Percentiles rank a stretch among this genome's conserved stretches.
phyloP scores from a whole-genome alignment of 2,329 filamentous ascomycete genomes.

The Tetracladium maxilliforme region DNA sequence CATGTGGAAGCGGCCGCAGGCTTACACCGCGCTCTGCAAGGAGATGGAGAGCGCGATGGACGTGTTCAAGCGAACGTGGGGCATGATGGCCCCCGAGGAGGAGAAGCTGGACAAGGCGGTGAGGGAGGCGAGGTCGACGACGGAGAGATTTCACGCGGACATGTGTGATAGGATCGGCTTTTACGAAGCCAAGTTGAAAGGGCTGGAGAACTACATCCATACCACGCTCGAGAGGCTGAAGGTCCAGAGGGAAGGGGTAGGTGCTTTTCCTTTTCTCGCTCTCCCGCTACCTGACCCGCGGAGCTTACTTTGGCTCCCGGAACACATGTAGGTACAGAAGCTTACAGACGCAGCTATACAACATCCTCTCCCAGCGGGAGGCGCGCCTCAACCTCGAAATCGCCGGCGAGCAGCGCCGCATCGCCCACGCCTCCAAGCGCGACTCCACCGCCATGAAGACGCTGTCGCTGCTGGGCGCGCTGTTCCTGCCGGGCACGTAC shows the following conservation, averaged over 20 bases:
- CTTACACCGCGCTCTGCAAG: conserved; percentile 36
- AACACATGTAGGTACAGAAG: not conserved
- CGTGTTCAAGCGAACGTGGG: conserved; percentile 15
- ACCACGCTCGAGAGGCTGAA: conserved; percentile 45
- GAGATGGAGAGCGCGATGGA: conserved; percentile 33
- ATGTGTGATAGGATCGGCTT: conserved; percentile 41
- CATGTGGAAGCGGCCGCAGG: conserved; percentile 47
- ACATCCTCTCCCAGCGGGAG: conserved; percentile 51
- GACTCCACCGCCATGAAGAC: conserved; percentile 46
- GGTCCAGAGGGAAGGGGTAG: conserved; percentile 44
- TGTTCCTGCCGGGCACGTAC: conserved; percentile 48
- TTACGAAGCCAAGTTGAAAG: conserved; percentile 43
- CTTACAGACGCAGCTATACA: conserved; percentile 52
- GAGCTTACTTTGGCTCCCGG: not conserved
- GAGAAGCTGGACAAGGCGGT: conserved; percentile 3
- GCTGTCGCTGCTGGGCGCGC: conserved; percentile 44
- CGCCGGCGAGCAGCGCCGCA: conserved; percentile 22
- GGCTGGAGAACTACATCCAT: conserved; percentile 47
- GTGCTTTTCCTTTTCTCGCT: conserved; percentile 10
- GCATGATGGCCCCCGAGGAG: conserved; percentile 3
- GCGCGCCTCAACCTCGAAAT: conserved; percentile 48
- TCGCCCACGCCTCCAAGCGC: conserved; percentile 20
- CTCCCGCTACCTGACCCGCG: not conserved
- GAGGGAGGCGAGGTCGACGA: conserved; percentile 8
- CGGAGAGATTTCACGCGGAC: conserved; percentile 32